A percentile compares a stretch with the other conserved stretches of the same genome.
phyloP scores from a whole-genome alignment of 257 asterid species.

The Gentiana macrophylla region DNA sequence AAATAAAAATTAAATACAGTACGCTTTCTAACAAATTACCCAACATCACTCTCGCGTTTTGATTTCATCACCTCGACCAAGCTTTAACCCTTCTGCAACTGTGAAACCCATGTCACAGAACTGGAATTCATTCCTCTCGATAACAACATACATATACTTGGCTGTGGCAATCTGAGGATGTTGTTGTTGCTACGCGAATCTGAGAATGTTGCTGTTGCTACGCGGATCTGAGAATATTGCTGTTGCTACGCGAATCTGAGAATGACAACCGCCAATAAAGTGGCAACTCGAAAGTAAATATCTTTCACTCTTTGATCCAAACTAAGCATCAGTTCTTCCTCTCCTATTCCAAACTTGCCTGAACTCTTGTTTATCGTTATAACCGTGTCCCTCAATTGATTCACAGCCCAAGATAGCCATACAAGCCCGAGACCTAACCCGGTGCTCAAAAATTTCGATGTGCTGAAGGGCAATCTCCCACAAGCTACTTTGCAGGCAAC shows the following conservation, averaged over 20 bases:
- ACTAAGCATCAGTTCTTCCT: conserved; percentile 49
- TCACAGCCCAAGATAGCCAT: conserved; percentile 84
- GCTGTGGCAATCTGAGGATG: too few species aligned
- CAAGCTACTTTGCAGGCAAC: conserved; percentile 55
- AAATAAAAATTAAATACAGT: too few species aligned
- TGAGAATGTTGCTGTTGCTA: conserved; percentile 7
- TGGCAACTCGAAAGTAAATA: conserved; percentile 50
- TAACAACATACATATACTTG: too few species aligned
- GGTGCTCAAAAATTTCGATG: conserved; percentile 47
- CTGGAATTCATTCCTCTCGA: too few species aligned
- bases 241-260: conserved; percentile 42
- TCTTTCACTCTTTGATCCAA: conserved; percentile 56
- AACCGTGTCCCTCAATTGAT: conserved; percentile 63
- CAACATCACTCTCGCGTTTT: too few species aligned
- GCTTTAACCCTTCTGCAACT: too few species aligned
- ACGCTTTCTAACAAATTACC: too few species aligned
- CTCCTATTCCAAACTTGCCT: conserved; percentile 24
- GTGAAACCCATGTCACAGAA: too few species aligned
- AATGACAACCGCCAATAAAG: conserved; percentile 49
- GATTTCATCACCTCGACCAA: too few species aligned
- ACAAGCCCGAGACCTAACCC: conserved; percentile 80
- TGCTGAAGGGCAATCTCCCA: conserved; percentile 40
- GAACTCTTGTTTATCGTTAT: conserved; percentile 40
- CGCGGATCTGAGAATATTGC: conserved; percentile 22
- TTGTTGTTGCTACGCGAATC: too few species aligned